phyloP scores from a whole-genome alignment of 1,284 basidiomycete genomes.

The Pulveroboletus sp. region DNA sequence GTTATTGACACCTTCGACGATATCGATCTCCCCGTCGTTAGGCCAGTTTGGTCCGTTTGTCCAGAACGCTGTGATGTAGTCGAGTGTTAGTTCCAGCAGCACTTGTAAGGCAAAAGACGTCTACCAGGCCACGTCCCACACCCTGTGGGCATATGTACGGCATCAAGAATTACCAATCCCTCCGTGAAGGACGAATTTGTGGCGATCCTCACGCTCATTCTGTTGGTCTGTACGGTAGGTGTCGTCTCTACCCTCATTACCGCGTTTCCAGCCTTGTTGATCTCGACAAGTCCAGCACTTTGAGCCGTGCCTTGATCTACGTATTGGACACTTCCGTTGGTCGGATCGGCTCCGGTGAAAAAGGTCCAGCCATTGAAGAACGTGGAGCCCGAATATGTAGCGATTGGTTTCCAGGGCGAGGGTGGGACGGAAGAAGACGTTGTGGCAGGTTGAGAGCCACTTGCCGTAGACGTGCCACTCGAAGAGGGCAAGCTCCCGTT shows the following conservation, averaged over 20 bases:
- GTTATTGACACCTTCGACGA: conserved; percentile 80
- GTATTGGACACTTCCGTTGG: conserved; percentile 69
- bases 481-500: conserved; percentile 20
- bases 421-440: conserved; percentile 24
- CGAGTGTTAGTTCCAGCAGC: conserved; percentile 24
- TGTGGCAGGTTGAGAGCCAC: conserved; percentile 15
- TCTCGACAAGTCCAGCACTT: conserved; percentile 50
- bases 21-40: conserved; percentile 78
- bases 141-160: conserved; percentile 88
- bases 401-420: conserved; percentile 41
- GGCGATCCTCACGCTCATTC: conserved; percentile 78
- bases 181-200: conserved; percentile 58
- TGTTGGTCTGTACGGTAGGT: conserved; percentile 58
- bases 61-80: conserved; percentile 46
- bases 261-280: conserved; percentile 72
- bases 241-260: conserved; percentile 87
- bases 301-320: conserved; percentile 55
- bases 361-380: conserved; percentile 87
- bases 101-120: conserved; percentile 32
- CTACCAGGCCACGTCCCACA: conserved; percentile 82
- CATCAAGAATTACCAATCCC: conserved; percentile 78
- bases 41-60: conserved; percentile 75
- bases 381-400: conserved; percentile 50
- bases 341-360: conserved; percentile 73
- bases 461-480: conserved; percentile 24